A percentile compares a stretch with the other conserved stretches of the same genome.
These are phyloP conservation scores for Phlebiopsis flavidoalba DNA, from an alignment of 768 basidiomycete genomes.

Conservation along the genomic window DNA sequence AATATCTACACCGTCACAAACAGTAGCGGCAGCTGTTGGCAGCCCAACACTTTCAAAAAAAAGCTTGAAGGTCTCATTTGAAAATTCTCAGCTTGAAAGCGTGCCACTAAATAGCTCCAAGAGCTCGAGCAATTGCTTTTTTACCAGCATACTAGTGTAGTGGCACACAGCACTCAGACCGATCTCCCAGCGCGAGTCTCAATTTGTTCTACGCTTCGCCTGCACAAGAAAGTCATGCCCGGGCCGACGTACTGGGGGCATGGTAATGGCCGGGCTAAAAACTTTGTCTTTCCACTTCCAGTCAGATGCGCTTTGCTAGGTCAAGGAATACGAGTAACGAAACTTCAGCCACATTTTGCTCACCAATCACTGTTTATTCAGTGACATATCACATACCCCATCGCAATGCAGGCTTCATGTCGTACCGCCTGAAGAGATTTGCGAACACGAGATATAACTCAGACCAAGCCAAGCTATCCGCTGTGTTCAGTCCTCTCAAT, in stretches of 20 bases:
- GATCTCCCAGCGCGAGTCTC: not conserved
- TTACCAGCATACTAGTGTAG: too few species aligned
- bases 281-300: not conserved
- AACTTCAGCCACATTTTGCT: not conserved
- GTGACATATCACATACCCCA: not conserved
- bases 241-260: slow-evolving; percentile 2
- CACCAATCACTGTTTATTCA: not conserved
- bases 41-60: too few species aligned
- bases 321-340: too few species aligned
- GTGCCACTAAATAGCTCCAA: too few species aligned
- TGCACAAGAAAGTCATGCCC: not conserved
- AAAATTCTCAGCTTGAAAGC: too few species aligned
- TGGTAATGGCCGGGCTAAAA: too few species aligned
- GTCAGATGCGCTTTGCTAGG: slow-evolving; percentile 3
- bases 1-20: too few species aligned
- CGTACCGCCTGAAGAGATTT: slow-evolving; percentile 33
- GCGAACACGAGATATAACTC: slow-evolving; percentile 38
- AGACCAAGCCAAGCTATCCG: slow-evolving; percentile 36
- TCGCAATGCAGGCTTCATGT: slow-evolving; percentile 7
- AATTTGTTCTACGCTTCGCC: not conserved
- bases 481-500: not conserved
- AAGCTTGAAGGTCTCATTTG: too few species aligned
- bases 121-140: too few species aligned
- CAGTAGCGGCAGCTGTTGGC: too few species aligned
- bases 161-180: too few species aligned